A percentile compares a stretch with the other conserved stretches of the same genome.
These are phyloP conservation scores for Sphaerulina musiva DNA, from an alignment of 2,329 filamentous ascomycete genomes.

Conservation along the genomic window DNA sequence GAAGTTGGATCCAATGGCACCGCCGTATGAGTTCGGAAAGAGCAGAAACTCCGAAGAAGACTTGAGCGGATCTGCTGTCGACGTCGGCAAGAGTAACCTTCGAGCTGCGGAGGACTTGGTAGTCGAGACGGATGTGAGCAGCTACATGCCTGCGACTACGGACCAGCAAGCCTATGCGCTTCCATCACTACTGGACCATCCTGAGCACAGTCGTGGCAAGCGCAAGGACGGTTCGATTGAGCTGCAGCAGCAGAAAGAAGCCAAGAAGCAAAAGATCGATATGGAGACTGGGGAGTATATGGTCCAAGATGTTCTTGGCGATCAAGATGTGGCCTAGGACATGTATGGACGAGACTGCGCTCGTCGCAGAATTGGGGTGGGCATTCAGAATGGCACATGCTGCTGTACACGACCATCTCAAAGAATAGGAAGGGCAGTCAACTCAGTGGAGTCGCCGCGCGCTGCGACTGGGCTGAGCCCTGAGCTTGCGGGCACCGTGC, in stretches of 20 bases:
- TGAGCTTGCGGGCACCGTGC: no score
- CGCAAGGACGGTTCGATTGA: slow-evolving; percentile 13
- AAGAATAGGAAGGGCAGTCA: no score
- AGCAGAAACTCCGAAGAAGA: not conserved
- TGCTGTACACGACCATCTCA: no score
- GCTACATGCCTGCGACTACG: not conserved
- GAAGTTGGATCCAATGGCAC: slow-evolving; percentile 7
- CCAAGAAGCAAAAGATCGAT: slow-evolving; percentile 10
- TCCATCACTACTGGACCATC: no score
- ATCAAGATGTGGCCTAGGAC: not conserved
- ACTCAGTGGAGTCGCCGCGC: no score
- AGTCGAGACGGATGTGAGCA: not conserved
- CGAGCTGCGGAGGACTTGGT: no score
- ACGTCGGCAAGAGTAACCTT: no score
- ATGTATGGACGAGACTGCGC: not conserved
- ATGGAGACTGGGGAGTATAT: slow-evolving; percentile 2
- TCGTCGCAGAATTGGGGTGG: no score
- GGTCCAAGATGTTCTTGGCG: not conserved
- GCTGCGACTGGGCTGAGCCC: no score
- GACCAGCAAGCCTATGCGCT: no score
- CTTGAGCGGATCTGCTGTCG: not conserved
- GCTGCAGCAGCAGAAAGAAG: not conserved
- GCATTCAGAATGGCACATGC: no score
- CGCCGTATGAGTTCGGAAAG: slow-evolving; percentile 12
- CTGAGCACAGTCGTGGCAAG: slow-evolving; percentile 7